A percentile compares a stretch with the other conserved stretches of the same genome.
These are phyloP conservation scores for Puccinia novopanici DNA, from an alignment of 1,284 basidiomycete species.

Conservation along the genomic window DNA sequence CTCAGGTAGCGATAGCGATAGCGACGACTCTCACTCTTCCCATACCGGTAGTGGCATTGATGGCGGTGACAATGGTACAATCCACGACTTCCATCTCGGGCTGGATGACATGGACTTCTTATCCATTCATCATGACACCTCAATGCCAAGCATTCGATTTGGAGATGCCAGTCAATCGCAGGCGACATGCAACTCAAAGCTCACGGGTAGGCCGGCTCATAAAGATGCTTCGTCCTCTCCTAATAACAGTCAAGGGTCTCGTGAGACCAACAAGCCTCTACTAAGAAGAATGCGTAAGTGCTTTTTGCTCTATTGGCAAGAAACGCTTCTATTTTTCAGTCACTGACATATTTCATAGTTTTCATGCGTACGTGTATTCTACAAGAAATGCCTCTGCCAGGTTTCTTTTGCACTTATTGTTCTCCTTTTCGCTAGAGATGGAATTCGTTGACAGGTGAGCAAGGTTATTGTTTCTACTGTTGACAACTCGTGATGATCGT, in stretches of 20 bases:
- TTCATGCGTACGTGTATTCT: slow-evolving; percentile 37
- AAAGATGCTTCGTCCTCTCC: slow-evolving; percentile 1
- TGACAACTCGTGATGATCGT: neutral
- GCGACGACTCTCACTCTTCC: slow-evolving; percentile 16
- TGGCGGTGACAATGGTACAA: slow-evolving; percentile 30
- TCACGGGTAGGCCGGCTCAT: neutral
- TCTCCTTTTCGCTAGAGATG: slow-evolving; percentile 27
- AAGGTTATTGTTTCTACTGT: neutral
- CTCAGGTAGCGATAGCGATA: neutral
- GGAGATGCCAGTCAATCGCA: slow-evolving; percentile 32
- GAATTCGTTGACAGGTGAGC: slow-evolving; percentile 48
- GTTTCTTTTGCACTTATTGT: slow-evolving; percentile 2
- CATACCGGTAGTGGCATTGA: slow-evolving; percentile 17
- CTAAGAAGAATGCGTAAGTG: slow-evolving; percentile 40
- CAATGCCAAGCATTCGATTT: slow-evolving; percentile 48
- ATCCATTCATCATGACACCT: slow-evolving; percentile 26
- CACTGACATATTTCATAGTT: slow-evolving; percentile 28
- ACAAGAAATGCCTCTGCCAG: neutral
- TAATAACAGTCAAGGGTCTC: slow-evolving; percentile 17
- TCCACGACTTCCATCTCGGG: slow-evolving; percentile 41
- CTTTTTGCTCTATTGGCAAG: neutral
- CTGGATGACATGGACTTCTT: slow-evolving; percentile 46
- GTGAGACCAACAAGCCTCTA: slow-evolving; percentile 2
- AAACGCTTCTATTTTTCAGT: neutral
- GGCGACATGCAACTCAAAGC: slow-evolving; percentile 2